Evolutionary conservation across 805 yeast genomes (phyloP).

Genomic region (Metschnikowia santaceciliae): DNA sequence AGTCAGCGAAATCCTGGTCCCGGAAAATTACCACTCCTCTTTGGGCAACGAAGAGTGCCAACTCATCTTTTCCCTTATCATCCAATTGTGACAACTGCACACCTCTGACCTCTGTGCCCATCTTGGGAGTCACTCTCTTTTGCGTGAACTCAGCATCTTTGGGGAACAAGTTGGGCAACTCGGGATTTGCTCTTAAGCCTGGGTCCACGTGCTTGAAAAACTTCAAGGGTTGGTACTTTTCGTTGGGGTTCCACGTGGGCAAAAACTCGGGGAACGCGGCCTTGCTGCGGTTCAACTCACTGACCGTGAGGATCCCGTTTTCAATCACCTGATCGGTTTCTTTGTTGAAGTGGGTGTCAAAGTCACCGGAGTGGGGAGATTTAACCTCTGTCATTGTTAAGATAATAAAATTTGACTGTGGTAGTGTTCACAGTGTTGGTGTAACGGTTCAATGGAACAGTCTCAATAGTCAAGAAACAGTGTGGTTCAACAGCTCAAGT

Average conservation of each 20-base stretch:
- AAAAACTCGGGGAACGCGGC: constrained; percentile 51
- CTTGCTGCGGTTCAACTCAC: constrained; percentile 21
- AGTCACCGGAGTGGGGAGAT: constrained; percentile 25
- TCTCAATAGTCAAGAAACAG: no score
- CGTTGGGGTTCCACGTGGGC: constrained; percentile 66
- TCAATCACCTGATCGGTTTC: constrained; percentile 40
- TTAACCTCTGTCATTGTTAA: constrained; percentile 5
- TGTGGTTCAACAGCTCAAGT: background rate
- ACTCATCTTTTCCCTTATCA: constrained; percentile 58
- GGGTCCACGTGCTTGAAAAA: constrained; percentile 58
- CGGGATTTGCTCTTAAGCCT: constrained; percentile 65
- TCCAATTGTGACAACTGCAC: constrained; percentile 55
- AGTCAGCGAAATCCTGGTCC: constrained; percentile 52
- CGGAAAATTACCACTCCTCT: constrained; percentile 67
- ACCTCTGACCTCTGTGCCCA: constrained; percentile 63
- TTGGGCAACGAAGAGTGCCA: constrained; percentile 64
- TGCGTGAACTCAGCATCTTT: constrained; percentile 20
- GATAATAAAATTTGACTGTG: no score
- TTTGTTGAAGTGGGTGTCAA: constrained; percentile 47
- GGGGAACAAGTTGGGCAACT: constrained; percentile 50
- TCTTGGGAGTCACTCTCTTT: constrained; percentile 57
- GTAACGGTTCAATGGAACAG: background rate
- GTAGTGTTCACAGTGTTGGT: no score
- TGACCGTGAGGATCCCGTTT: constrained; percentile 48
- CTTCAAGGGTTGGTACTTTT: constrained; percentile 48